These are phyloP conservation scores for Kwoniella shivajii DNA, from an alignment of 1,284 basidiomycete genomes.

Conservation along the genomic window DNA sequence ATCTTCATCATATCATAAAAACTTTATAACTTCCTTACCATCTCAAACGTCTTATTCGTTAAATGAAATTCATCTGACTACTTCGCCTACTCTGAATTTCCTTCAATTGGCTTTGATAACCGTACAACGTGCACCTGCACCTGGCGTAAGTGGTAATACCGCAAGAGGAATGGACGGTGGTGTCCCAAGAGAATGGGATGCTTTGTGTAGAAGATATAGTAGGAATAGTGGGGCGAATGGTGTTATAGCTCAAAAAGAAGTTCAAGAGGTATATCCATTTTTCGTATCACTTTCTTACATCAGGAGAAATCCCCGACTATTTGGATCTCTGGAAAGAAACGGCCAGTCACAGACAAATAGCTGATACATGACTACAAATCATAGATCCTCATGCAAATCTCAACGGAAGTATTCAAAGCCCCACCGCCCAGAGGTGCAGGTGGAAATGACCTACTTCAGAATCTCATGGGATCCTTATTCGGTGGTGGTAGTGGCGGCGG, in stretches of 20 bases:
- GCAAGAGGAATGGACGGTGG: constrained; percentile 62
- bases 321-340: too few species aligned
- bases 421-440: constrained; percentile 66
- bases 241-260: constrained; percentile 65
- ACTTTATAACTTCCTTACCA: constrained; percentile 53
- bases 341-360: neutral
- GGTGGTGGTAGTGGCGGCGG: constrained; percentile 60
- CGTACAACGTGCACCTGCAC: constrained; percentile 75
- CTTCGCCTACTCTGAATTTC: constrained; percentile 77
- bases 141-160: constrained; percentile 44
- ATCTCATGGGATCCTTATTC: constrained; percentile 79
- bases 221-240: constrained; percentile 59
- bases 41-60: constrained; percentile 43
- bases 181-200: constrained; percentile 69
- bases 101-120: constrained; percentile 79
- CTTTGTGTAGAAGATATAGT: constrained; percentile 75
- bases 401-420: constrained; percentile 70
- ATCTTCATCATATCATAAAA: constrained; percentile 56
- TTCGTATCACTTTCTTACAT: too few species aligned
- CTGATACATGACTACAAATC: neutral
- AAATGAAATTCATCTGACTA: constrained; percentile 71
- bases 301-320: too few species aligned
- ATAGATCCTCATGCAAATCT: constrained; percentile 65
- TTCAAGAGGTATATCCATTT: constrained; percentile 66
- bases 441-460: constrained; percentile 74